Percentiles rank a stretch among this genome's conserved stretches.
Conservation (phyloP, 1,284 basidiomycete species). For the Fomitopsis pinicola region DNA sequence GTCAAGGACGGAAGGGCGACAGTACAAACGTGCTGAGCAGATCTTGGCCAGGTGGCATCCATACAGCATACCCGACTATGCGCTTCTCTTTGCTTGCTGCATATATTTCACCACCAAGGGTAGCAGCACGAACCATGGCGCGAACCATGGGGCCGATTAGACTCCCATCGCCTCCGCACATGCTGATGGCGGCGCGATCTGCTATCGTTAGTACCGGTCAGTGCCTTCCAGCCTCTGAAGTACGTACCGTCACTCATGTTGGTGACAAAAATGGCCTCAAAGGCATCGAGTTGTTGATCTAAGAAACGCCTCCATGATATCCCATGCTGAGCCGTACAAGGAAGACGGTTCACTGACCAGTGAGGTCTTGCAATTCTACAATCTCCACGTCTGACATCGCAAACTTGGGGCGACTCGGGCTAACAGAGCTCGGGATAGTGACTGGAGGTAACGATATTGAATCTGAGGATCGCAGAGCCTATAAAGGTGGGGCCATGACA, state of each 20-base stretch:
- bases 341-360: too few relatives aligned
- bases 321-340: too few relatives aligned
- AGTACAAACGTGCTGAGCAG: constrained; percentile 16
- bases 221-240: too few relatives aligned
- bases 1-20: not conserved
- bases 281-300: not conserved
- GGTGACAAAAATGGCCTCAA: not conserved
- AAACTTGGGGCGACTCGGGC: too few relatives aligned
- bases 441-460: too few relatives aligned
- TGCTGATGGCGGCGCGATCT: constrained; percentile 8
- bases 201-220: not conserved
- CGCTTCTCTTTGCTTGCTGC: constrained; percentile 11
- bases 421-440: too few relatives aligned
- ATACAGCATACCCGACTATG: constrained; percentile 15
- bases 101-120: constrained; percentile 17
- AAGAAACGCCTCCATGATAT: too few relatives aligned
- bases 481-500: too few relatives aligned
- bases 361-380: too few relatives aligned
- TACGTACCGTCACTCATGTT: constrained; percentile 10
- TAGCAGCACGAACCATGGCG: constrained; percentile 16
- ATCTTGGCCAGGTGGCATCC: constrained; percentile 17
- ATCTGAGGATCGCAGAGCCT: too few relatives aligned
- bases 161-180: constrained; percentile 12
- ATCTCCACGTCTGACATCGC: too few relatives aligned
- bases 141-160: constrained; percentile 8